These are phyloP conservation scores for Metschnikowia colocasiae DNA, from an alignment of 805 yeast genomes.

Conservation along the genomic window DNA sequence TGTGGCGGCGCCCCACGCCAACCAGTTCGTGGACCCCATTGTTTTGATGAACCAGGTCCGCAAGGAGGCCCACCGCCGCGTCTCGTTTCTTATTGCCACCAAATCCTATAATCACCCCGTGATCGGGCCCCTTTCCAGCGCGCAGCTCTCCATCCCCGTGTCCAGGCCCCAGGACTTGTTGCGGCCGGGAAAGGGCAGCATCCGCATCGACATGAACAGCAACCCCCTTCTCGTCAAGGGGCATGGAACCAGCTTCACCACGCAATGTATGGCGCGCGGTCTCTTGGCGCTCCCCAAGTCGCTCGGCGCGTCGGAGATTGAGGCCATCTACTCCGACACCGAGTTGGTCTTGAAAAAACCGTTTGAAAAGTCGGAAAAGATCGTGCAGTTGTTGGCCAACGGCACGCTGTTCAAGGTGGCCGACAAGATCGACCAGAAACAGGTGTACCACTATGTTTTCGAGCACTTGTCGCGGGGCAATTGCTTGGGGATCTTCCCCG, in stretches of 20 bases:
- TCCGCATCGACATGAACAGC: conserved; percentile 48
- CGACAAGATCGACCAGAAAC: conserved; percentile 77
- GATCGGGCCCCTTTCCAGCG: conserved; percentile 72
- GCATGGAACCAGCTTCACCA: conserved; percentile 59
- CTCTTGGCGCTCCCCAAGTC: conserved; percentile 73
- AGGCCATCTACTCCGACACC: conserved; percentile 65
- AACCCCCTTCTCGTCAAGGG: conserved; percentile 62
- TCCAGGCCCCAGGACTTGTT: conserved; percentile 88
- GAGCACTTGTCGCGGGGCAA: conserved; percentile 75
- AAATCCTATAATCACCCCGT: conserved; percentile 61
- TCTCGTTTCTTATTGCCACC: conserved; percentile 83
- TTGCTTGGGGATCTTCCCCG: conserved; percentile 92
- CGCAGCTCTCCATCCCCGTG: conserved; percentile 85
- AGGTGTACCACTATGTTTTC: conserved; percentile 81
- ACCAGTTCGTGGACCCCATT: conserved; percentile 81
- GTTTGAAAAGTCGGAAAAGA: conserved; percentile 50
- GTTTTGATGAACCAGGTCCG: conserved; percentile 80
- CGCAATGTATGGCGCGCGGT: conserved; percentile 61
- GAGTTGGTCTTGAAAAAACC: conserved; percentile 67
- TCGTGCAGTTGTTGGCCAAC: conserved; percentile 39
- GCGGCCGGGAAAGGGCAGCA: conserved; percentile 60
- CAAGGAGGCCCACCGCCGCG: conserved; percentile 59
- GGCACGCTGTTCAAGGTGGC: conserved; percentile 71
- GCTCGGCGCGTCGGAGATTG: conserved; percentile 71
- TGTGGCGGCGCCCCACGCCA: conserved; percentile 98